Conservation (phyloP, 1,284 basidiomycete species). For the Sanghuangporus baumii region DNA sequence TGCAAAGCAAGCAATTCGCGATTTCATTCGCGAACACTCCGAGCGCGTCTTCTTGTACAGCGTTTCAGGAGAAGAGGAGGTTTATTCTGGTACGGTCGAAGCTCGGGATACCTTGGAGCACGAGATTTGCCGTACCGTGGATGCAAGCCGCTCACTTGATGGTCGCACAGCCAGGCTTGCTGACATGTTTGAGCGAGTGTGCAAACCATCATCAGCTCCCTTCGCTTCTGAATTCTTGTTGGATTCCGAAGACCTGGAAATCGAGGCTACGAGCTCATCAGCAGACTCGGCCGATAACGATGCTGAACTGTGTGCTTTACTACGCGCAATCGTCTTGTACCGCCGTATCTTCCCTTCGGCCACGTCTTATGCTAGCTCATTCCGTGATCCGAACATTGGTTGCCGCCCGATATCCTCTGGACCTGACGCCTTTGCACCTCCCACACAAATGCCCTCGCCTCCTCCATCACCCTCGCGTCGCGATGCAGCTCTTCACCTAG, state of each 20-base stretch:
- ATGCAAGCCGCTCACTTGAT: constrained; percentile 56
- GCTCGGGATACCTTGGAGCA: constrained; percentile 30
- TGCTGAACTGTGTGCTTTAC: constrained; percentile 33
- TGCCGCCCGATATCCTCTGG: not conserved
- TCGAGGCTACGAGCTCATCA: constrained; percentile 25
- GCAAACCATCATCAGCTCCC: constrained; percentile 21
- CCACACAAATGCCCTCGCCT: constrained; percentile 47
- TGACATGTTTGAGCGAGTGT: constrained; percentile 47
- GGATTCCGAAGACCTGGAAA: constrained; percentile 6
- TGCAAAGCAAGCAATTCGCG: constrained; percentile 41
- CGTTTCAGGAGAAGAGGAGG: constrained; percentile 32
- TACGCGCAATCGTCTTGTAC: constrained; percentile 53
- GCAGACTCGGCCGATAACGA: constrained; percentile 22
- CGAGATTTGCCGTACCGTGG: constrained; percentile 42
- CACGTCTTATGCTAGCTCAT: constrained; percentile 21
- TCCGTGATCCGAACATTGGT: too few species aligned
- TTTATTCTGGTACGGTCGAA: constrained; percentile 23
- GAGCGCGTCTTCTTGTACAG: constrained; percentile 45
- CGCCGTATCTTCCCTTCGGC: constrained; percentile 48
- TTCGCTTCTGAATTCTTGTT: not conserved
- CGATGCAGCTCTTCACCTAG: constrained; percentile 34
- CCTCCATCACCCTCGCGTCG: constrained; percentile 48
- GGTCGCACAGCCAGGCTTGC: constrained; percentile 49
- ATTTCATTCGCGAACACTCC: constrained; percentile 45
- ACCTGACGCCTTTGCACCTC: constrained; percentile 27